These are phyloP conservation scores for Favolaschia claudopus DNA, from an alignment of 768 basidiomycete genomes.

Conservation along the genomic window DNA sequence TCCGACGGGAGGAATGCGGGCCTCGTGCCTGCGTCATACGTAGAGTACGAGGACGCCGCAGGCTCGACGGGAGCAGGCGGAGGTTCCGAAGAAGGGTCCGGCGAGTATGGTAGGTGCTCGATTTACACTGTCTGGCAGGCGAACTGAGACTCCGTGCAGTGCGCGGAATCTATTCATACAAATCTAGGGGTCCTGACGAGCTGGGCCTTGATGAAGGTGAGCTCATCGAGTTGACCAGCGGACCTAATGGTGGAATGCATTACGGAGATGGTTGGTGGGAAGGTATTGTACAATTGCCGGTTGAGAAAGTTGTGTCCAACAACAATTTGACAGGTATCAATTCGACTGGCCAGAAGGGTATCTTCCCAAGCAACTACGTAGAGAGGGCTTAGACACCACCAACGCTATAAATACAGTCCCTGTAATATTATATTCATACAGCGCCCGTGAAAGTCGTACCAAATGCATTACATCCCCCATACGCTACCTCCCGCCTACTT, in stretches of 20 bases:
- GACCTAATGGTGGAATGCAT: slow-evolving; percentile 65
- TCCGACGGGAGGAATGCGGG: slow-evolving; percentile 62
- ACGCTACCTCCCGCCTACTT: slow-evolving; percentile 59
- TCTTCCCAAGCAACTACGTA: slow-evolving; percentile 90
- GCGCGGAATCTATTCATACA: slow-evolving; percentile 83
- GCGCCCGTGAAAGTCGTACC: slow-evolving; percentile 15
- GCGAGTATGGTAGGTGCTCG: slow-evolving; percentile 57
- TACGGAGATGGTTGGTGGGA: slow-evolving; percentile 90
- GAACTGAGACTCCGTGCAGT: slow-evolving; percentile 52
- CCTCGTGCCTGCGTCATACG: slow-evolving; percentile 86
- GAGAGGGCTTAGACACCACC: slow-evolving; percentile 55
- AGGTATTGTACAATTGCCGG: slow-evolving; percentile 51
- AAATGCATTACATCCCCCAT: slow-evolving; percentile 22
- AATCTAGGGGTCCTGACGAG: slow-evolving; percentile 77
- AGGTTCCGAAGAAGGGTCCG: slow-evolving; percentile 42
- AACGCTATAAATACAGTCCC: too few relatives aligned
- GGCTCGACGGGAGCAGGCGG: slow-evolving; percentile 23
- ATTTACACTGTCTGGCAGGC: background rate
- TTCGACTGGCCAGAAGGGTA: slow-evolving; percentile 68
- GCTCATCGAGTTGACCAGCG: slow-evolving; percentile 68
- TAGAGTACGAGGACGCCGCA: slow-evolving; percentile 39
- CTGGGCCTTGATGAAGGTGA: slow-evolving; percentile 68
- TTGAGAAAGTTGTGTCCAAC: slow-evolving; percentile 24
- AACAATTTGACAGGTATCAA: slow-evolving; percentile 58
- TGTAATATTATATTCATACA: slow-evolving; percentile 15